Conservation (phyloP, 108 stramenopile species). For the Seminavis robusta region DNA sequence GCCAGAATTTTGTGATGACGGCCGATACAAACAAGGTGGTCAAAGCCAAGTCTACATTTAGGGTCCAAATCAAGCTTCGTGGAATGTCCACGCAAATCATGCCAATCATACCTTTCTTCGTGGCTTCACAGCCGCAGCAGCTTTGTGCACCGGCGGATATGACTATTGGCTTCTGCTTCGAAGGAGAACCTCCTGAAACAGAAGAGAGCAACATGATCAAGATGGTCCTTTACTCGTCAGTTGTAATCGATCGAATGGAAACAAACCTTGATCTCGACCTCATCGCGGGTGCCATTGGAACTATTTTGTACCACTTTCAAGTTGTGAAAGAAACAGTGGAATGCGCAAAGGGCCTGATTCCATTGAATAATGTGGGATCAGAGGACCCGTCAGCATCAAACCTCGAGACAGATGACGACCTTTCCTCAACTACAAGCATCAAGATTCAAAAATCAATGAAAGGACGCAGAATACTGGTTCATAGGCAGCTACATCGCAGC, state of each 20-base stretch:
- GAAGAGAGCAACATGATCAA: constrained; percentile 17
- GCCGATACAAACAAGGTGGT: no score
- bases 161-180: constrained; percentile 57
- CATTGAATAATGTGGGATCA: no score
- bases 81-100: constrained; percentile 41
- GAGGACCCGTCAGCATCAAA: constrained; percentile 2
- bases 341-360: no score
- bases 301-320: constrained; percentile 42
- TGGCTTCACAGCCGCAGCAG: constrained; percentile 24
- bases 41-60: constrained; percentile 64
- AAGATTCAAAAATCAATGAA: not conserved
- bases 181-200: constrained; percentile 33
- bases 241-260: constrained; percentile 41
- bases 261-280: constrained; percentile 51
- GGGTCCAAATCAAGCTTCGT: constrained; percentile 46
- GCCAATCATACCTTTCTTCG: constrained; percentile 41
- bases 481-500: constrained; percentile 21
- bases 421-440: not conserved
- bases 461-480: constrained; percentile 23
- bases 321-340: constrained; percentile 6
- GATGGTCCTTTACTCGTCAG: constrained; percentile 41
- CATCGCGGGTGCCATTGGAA: constrained; percentile 42
- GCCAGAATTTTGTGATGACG: constrained; percentile 14
- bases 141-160: constrained; percentile 47
- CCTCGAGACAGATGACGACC: not conserved